Conservation (phyloP, 306 rosid genomes). For the Dalbergia cochinchinensis region DNA sequence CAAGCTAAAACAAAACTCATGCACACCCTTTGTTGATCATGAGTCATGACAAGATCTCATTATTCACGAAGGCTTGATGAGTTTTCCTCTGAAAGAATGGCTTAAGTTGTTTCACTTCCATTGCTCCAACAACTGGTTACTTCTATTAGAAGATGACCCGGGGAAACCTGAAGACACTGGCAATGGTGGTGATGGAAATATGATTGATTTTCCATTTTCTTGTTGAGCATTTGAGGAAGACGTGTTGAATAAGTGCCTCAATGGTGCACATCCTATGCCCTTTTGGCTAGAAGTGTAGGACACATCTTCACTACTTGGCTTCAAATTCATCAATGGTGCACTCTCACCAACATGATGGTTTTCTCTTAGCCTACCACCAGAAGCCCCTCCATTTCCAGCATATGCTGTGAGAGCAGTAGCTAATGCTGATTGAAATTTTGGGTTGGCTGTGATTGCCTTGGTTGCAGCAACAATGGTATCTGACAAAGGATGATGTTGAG, state of each 20-base stretch:
- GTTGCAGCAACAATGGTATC: slow-evolving; percentile 48
- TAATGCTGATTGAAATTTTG: slow-evolving; percentile 48
- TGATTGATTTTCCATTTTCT: slow-evolving; percentile 13
- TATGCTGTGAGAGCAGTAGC: slow-evolving; percentile 46
- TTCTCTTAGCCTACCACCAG: slow-evolving; percentile 31
- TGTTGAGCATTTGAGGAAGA: slow-evolving; percentile 40
- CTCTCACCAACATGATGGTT: slow-evolving; percentile 12
- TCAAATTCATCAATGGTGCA: slow-evolving; percentile 27
- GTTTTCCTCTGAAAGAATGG: not conserved
- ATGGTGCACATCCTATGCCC: slow-evolving; percentile 9
- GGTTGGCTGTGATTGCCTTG: slow-evolving; percentile 46
- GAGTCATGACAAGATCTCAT: not conserved
- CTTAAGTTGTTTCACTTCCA: slow-evolving; percentile 31
- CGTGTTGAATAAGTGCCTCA: slow-evolving; percentile 45
- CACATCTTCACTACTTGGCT: not conserved
- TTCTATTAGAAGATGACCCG: slow-evolving; percentile 17
- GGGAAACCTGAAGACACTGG: slow-evolving; percentile 18
- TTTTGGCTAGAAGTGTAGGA: no score
- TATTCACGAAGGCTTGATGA: not conserved
- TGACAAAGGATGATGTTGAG: slow-evolving; percentile 31
- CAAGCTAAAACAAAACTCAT: not conserved
- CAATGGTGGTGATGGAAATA: slow-evolving; percentile 22
- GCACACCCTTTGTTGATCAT: not conserved
- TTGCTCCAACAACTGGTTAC: slow-evolving; percentile 28
- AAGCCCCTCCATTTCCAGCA: slow-evolving; percentile 25